Conservation (phyloP, 331 rosid genomes). For the Cydonia oblonga region DNA sequence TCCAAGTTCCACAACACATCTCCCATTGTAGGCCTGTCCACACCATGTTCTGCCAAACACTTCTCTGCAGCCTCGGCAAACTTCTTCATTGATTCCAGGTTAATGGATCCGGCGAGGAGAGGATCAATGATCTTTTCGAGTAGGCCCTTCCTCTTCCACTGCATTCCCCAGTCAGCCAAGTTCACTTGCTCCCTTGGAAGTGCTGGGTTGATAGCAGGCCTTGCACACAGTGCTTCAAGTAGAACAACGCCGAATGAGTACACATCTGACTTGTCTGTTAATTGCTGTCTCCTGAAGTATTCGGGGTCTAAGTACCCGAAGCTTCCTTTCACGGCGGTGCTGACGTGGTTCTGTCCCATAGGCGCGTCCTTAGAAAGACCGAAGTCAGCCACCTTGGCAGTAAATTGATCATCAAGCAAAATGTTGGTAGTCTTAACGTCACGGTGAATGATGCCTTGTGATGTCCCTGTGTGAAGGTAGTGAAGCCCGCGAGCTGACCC, state of each 20-base stretch:
- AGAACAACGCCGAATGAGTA: conserved; percentile 80
- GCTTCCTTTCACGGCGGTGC: conserved; percentile 83
- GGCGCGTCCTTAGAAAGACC: conserved; percentile 50
- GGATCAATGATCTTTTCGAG: conserved; percentile 59
- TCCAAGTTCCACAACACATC: conserved; percentile 83
- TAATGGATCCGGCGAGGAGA: conserved; percentile 25
- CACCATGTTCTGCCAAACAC: conserved; percentile 75
- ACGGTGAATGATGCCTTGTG: conserved; percentile 71
- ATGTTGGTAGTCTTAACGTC: conserved; percentile 84
- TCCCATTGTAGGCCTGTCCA: conserved; percentile 71
- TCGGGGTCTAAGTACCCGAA: conserved; percentile 80
- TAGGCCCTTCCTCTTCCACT: conserved; percentile 59
- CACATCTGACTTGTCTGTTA: conserved; percentile 75
- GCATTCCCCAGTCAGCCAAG: conserved; percentile 88
- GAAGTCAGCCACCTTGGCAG: conserved; percentile 73
- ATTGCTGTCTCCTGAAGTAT: conserved; percentile 66
- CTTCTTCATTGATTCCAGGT: conserved; percentile 54
- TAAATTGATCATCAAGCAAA: conserved; percentile 54
- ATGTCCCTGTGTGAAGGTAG: conserved; percentile 77
- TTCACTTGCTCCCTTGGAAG: conserved; percentile 77
- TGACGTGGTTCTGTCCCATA: conserved; percentile 61
- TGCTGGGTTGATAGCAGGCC: conserved; percentile 68
- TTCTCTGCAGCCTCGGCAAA: conserved; percentile 77
- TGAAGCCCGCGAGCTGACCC: conserved; percentile 88
- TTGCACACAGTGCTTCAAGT: conserved; percentile 62